Conservation (phyloP, 805 yeast species). For the Nakazawaea ishiwadae region DNA sequence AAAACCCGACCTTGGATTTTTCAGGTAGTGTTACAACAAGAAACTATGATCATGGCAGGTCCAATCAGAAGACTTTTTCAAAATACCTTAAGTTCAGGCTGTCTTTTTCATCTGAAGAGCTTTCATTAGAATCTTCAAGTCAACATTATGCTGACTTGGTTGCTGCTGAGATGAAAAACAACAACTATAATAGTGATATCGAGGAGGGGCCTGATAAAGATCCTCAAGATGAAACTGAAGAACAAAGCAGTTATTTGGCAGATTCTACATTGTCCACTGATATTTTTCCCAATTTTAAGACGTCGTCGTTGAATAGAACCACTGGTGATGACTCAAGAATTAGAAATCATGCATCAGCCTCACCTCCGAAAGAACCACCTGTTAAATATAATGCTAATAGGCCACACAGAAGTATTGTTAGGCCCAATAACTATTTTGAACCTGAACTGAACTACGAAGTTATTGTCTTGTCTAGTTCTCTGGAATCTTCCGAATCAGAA, state of each 20-base stretch:
- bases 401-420: conserved; percentile 18
- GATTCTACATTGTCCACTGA: too few relatives aligned
- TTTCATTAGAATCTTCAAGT: neutral
- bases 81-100: too few relatives aligned
- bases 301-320: neutral
- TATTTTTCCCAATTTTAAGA: too few relatives aligned
- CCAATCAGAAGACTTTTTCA: neutral
- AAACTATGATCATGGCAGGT: too few relatives aligned
- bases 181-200: neutral
- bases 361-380: too few relatives aligned
- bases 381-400: neutral
- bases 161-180: conserved; percentile 14
- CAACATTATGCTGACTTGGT: neutral
- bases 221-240: neutral
- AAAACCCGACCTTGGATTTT: neutral
- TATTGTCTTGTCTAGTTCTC: too few relatives aligned
- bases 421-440: conserved; percentile 3
- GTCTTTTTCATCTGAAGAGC: neutral
- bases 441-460: too few relatives aligned
- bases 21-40: too few relatives aligned
- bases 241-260: too few relatives aligned
- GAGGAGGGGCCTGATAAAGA: neutral
- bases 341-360: too few relatives aligned
- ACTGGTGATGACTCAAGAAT: too few relatives aligned
- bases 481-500: too few relatives aligned